phyloP scores from a whole-genome alignment of 2,329 filamentous ascomycete genomes.

The Paraphaeosphaeria minitans region DNA sequence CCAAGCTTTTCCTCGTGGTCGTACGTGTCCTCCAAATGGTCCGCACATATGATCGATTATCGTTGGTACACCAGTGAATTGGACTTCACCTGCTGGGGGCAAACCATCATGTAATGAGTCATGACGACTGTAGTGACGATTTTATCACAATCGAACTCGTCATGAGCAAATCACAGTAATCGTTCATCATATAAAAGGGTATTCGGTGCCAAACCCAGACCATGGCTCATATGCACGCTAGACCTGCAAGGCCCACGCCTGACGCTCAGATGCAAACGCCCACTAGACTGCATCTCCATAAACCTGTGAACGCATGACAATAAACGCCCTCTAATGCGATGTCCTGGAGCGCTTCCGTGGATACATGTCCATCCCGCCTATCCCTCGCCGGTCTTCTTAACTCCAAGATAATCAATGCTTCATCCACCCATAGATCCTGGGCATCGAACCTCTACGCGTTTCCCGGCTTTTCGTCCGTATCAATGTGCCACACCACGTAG shows the following conservation, averaged over 20 bases:
- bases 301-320: not conserved
- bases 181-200: not conserved
- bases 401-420: not conserved
- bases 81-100: no score
- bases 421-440: not conserved
- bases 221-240: not conserved
- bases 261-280: not conserved
- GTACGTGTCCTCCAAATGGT: not conserved
- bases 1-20: not conserved
- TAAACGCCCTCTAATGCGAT: not conserved
- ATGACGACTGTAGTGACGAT: not conserved
- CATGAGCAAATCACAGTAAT: not conserved
- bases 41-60: no score
- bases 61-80: no score
- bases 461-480: slow-evolving; percentile 91
- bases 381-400: not conserved
- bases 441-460: slow-evolving; percentile 57
- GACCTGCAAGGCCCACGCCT: not conserved
- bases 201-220: not conserved
- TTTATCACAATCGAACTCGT: not conserved
- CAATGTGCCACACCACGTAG: slow-evolving; percentile 98
- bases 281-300: not conserved
- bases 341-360: not conserved
- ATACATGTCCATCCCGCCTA: not conserved
- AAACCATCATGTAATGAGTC: no score